Conservation (phyloP, 1,284 basidiomycete genomes). For the Cryptococcus deneoformans region DNA sequence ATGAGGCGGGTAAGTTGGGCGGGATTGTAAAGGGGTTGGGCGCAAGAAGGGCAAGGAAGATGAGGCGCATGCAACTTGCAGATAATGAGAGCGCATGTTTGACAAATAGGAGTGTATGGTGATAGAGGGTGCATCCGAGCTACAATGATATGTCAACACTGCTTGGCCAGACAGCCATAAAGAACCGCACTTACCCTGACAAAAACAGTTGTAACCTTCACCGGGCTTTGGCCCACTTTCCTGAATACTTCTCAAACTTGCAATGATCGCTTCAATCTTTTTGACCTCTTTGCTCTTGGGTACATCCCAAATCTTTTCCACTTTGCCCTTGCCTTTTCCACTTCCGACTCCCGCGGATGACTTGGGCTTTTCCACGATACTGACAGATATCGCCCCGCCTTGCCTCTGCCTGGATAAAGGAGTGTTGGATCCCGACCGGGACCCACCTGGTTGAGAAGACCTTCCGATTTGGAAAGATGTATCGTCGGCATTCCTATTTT, state of each 20-base stretch:
- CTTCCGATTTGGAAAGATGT: slow-evolving; percentile 3
- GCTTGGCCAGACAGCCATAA: not conserved
- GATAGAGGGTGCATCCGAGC: slow-evolving; percentile 49
- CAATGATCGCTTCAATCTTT: slow-evolving; percentile 37
- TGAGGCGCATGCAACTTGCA: slow-evolving; percentile 46
- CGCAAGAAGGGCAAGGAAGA: slow-evolving; percentile 51
- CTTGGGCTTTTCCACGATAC: slow-evolving; percentile 8
- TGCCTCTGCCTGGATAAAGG: slow-evolving; percentile 5
- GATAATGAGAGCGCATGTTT: slow-evolving; percentile 45
- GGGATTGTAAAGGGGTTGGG: slow-evolving; percentile 31
- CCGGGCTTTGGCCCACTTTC: slow-evolving; percentile 29
- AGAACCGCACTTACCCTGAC: slow-evolving; percentile 44
- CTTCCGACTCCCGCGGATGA: slow-evolving; percentile 16
- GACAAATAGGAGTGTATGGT: slow-evolving; percentile 46
- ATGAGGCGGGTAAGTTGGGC: slow-evolving; percentile 41
- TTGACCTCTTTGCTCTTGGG: slow-evolving; percentile 38
- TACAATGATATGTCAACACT: slow-evolving; percentile 11
- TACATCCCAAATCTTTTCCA: slow-evolving; percentile 43
- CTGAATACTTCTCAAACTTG: slow-evolving; percentile 28
- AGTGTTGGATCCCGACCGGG: slow-evolving; percentile 3
- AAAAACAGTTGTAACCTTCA: slow-evolving; percentile 44
- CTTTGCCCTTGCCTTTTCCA: slow-evolving; percentile 11
- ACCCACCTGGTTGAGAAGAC: not conserved
- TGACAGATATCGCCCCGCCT: slow-evolving; percentile 29
- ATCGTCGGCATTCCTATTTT: slow-evolving; percentile 27